Conservation (phyloP, 2,329 filamentous ascomycete genomes). For the Mariannaea sp. region DNA sequence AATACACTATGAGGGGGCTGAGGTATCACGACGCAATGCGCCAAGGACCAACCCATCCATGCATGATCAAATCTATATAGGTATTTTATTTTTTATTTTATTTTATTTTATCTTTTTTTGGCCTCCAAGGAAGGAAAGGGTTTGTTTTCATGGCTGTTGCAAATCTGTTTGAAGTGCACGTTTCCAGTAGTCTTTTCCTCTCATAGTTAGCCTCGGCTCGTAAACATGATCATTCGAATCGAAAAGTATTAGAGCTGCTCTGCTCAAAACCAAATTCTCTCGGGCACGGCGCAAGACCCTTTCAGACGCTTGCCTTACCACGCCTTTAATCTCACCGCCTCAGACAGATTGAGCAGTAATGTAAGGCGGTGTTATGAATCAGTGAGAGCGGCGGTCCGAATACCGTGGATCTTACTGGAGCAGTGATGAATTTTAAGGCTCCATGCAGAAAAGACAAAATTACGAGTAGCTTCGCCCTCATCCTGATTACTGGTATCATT, state of each 20-base stretch:
- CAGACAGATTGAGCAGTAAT: not conserved
- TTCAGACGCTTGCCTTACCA: not conserved
- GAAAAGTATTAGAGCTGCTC: too few relatives aligned
- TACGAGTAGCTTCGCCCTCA: not conserved
- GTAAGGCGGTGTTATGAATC: not conserved
- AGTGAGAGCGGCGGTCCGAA: too few relatives aligned
- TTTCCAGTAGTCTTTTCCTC: too few relatives aligned
- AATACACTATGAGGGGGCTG: not conserved
- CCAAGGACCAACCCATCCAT: not conserved
- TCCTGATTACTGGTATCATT: not conserved
- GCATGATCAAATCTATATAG: not conserved
- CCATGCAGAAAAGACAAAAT: too few relatives aligned
- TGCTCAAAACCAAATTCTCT: not conserved
- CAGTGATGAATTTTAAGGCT: too few relatives aligned
- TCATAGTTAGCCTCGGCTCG: too few relatives aligned
- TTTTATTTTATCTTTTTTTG: too few relatives aligned
- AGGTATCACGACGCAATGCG: not conserved
- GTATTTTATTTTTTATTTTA: not conserved
- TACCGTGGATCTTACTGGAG: not conserved
- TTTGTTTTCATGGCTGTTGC: too few relatives aligned
- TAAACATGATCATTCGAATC: constrained; percentile 5
- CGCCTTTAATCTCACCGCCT: constrained; percentile 20
- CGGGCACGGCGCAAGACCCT: not conserved
- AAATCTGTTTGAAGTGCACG: too few relatives aligned
- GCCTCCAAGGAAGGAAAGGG: too few relatives aligned